Percentiles rank a stretch among this genome's conserved stretches.
Conservation (phyloP, 1,139 yeast genomes). For the Candida sojae region DNA sequence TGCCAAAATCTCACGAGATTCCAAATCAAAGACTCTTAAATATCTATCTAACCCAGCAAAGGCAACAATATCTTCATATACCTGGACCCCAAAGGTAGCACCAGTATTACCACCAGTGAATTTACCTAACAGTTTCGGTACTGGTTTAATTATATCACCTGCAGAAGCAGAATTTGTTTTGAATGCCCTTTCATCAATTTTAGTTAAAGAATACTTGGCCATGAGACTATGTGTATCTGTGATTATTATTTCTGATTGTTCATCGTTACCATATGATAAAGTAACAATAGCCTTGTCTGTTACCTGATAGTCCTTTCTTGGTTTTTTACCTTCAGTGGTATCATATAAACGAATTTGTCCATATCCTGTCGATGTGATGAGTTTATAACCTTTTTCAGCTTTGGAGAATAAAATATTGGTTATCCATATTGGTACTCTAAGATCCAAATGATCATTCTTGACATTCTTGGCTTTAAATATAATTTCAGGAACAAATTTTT, state of each 20-base stretch:
- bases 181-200: slow-evolving; percentile 38
- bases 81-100: slow-evolving; percentile 37
- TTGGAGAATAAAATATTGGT: slow-evolving; percentile 45
- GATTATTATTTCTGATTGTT: slow-evolving; percentile 44
- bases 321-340: slow-evolving; percentile 60
- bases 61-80: slow-evolving; percentile 30
- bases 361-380: slow-evolving; percentile 66
- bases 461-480: slow-evolving; percentile 66
- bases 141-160: slow-evolving; percentile 40
- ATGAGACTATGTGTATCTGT: slow-evolving; percentile 61
- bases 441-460: slow-evolving; percentile 61
- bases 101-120: slow-evolving; percentile 49
- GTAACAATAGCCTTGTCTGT: slow-evolving; percentile 51
- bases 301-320: slow-evolving; percentile 50
- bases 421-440: slow-evolving; percentile 72
- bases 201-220: slow-evolving; percentile 49
- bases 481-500: slow-evolving; percentile 24
- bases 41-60: slow-evolving; percentile 90
- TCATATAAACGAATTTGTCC: slow-evolving; percentile 71
- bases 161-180: slow-evolving; percentile 47
- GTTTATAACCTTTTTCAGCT: slow-evolving; percentile 33
- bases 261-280: slow-evolving; percentile 31
- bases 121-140: slow-evolving; percentile 43
- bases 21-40: slow-evolving; percentile 69
- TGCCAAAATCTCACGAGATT: slow-evolving; percentile 58